Evolutionary conservation across 306 rosid genomes (phyloP).

Genomic region (Sicyos baderoa): DNA sequence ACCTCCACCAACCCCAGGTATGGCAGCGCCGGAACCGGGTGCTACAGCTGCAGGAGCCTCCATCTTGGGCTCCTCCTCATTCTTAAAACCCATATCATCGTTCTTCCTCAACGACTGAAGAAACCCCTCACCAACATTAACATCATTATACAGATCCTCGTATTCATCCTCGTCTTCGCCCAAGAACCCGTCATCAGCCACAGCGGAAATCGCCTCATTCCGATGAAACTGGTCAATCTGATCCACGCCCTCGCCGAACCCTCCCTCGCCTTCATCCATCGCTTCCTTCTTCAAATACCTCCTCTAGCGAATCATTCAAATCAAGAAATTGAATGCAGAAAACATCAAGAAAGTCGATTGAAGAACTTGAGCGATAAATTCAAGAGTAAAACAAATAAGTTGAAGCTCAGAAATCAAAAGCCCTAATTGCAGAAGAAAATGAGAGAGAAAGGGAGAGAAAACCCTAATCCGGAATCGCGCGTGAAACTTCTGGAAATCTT

Average conservation of each 20-base stretch:
- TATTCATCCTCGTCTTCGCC: conserved; percentile 90
- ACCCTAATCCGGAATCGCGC: conserved; percentile 22
- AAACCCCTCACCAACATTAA: conserved; percentile 87
- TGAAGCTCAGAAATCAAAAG: conserved; percentile 1
- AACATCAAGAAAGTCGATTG: not conserved
- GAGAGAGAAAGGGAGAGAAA: not conserved
- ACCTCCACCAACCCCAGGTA: conserved; percentile 48
- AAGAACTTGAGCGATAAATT: not conserved
- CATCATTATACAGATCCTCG: conserved; percentile 94
- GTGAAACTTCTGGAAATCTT: not conserved
- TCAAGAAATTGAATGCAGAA: not conserved
- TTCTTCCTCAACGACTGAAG: conserved; percentile 69
- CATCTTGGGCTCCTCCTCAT: conserved; percentile 50
- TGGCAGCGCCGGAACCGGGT: conserved; percentile 29
- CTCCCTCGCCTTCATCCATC: conserved; percentile 72
- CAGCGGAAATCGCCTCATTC: conserved; percentile 94
- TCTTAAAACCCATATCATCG: conserved; percentile 51
- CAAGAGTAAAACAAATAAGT: not conserved
- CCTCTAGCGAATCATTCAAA: conserved; percentile 3
- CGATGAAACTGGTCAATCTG: conserved; percentile 87
- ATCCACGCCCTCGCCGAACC: conserved; percentile 56
- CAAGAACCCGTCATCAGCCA: conserved; percentile 75
- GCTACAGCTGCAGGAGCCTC: conserved; percentile 23
- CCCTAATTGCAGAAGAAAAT: conserved; percentile 9
- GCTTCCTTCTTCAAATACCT: not conserved